Evolutionary conservation across 371 early-diverging fungal species (phyloP).

Genomic region (Zychaea mexicana): DNA sequence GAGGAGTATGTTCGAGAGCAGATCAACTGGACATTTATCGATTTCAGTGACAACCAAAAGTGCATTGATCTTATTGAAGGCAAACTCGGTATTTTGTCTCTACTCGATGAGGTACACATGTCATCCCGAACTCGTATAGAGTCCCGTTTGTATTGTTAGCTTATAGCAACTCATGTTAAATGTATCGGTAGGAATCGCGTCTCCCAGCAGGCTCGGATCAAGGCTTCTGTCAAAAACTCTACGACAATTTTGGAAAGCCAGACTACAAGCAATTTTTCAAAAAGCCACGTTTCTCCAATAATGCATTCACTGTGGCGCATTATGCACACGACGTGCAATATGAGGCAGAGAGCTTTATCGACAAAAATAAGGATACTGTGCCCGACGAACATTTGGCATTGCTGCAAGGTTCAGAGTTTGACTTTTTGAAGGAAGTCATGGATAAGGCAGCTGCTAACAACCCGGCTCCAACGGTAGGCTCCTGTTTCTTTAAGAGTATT

Average conservation of each 20-base stretch:
- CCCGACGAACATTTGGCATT: constrained; percentile 86
- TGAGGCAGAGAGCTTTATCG: constrained; percentile 92
- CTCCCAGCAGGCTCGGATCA: constrained; percentile 85
- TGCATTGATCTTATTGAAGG: constrained; percentile 98
- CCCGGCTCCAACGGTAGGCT: constrained; percentile 31
- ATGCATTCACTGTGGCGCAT: constrained; percentile 85
- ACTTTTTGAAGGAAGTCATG: constrained; percentile 75
- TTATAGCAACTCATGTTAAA: background rate
- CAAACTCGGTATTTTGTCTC: constrained; percentile 86
- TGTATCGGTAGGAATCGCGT: constrained; percentile 59
- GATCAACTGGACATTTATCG: constrained; percentile 86
- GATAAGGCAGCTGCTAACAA: constrained; percentile 46
- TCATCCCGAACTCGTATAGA: background rate
- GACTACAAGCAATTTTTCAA: constrained; percentile 77
- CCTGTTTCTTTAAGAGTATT: background rate
- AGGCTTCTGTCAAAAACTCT: constrained; percentile 78
- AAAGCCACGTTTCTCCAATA: constrained; percentile 88
- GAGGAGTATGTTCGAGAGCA: constrained; percentile 90
- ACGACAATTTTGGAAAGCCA: constrained; percentile 70
- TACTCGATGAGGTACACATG: constrained; percentile 84
- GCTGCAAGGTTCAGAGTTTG: constrained; percentile 67
- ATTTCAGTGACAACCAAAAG: constrained; percentile 97
- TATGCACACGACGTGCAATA: constrained; percentile 94
- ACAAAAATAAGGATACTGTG: constrained; percentile 98
- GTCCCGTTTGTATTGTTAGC: background rate